A percentile compares a stretch with the other conserved stretches of the same genome.
phyloP scores from a whole-genome alignment of 495 filamentous ascomycete genomes.

The Penicillium samsonianum region DNA sequence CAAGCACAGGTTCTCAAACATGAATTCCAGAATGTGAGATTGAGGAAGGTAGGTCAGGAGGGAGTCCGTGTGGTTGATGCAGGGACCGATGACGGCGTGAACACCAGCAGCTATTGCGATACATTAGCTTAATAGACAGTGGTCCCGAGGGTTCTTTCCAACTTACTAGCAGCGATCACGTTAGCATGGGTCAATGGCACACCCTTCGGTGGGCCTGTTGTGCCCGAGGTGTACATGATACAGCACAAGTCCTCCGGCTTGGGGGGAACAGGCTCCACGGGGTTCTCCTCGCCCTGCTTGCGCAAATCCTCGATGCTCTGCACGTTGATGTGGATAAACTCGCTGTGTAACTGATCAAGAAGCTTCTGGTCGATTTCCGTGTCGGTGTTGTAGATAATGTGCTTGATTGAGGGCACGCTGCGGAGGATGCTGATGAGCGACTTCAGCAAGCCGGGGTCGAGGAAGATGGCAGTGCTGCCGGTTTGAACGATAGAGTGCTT shows the following conservation, averaged over 20 bases:
- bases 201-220: conserved; percentile 96
- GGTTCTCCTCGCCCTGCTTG: conserved; percentile 81
- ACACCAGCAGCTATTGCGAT: conserved; percentile 75
- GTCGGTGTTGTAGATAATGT: conserved; percentile 88
- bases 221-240: conserved; percentile 99
- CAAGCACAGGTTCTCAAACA: conserved; percentile 90
- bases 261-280: conserved; percentile 77
- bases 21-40: conserved; percentile 95
- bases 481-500: conserved; percentile 91
- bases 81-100: conserved; percentile 78
- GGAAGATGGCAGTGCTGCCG: conserved; percentile 82
- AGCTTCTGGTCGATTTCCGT: conserved; percentile 73
- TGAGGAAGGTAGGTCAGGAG: conserved; percentile 91
- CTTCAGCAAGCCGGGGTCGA: conserved; percentile 79
- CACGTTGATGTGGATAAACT: conserved; percentile 68
- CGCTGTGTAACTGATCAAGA: conserved; percentile 74
- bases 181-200: conserved; percentile 87
- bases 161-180: conserved; percentile 82
- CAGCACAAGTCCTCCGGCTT: conserved; percentile 86
- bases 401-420: conserved; percentile 73
- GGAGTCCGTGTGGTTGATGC: conserved; percentile 82
- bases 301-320: conserved; percentile 82
- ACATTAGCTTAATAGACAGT: conserved; percentile 6
- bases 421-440: conserved; percentile 80
- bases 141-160: not conserved